phyloP scores from a whole-genome alignment of 768 basidiomycete species.

The Lactarius trivialis region DNA sequence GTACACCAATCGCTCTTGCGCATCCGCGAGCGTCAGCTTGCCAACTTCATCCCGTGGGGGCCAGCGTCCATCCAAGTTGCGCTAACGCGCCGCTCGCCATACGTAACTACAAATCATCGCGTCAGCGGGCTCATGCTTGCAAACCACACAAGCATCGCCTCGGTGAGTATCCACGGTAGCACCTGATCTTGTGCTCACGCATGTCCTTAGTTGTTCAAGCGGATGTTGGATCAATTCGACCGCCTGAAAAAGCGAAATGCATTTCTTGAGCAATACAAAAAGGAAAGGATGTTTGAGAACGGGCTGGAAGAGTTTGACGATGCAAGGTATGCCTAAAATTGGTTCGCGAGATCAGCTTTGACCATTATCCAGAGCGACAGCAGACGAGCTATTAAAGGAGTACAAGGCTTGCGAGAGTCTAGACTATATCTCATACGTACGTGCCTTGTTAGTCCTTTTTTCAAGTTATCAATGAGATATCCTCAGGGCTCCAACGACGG shows the following conservation, averaged over 20 bases:
- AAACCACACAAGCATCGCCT: conserved; percentile 98
- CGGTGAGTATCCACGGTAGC: conserved; percentile 46
- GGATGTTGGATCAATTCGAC: conserved; percentile 95
- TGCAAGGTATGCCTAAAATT: conserved; percentile 58
- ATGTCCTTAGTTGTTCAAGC: conserved; percentile 72
- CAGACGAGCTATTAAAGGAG: conserved; percentile 83
- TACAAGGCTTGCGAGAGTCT: conserved; percentile 95
- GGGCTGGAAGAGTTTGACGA: conserved; percentile 95
- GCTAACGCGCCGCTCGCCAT: conserved; percentile 84
- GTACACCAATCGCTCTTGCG: conserved; percentile 96
- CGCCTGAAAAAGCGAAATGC: conserved; percentile 81
- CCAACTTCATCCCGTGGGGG: conserved; percentile 99
- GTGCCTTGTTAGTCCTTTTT: conserved; percentile 26
- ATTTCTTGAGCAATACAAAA: conserved; percentile 96
- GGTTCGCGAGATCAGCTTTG: not conserved
- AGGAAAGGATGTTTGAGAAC: conserved; percentile 92
- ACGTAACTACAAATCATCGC: conserved; percentile 81
- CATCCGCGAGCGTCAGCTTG: conserved; percentile 92
- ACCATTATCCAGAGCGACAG: conserved; percentile 54
- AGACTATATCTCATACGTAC: conserved; percentile 85
- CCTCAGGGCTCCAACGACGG: conserved; percentile 20
- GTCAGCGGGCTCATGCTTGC: conserved; percentile 98
- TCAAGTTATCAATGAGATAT: not conserved
- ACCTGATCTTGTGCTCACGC: not conserved
- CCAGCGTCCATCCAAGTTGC: conserved; percentile 98